phyloP scores from a whole-genome alignment of 2,329 filamentous ascomycete species.

The Hirsutella rhossiliensis region DNA sequence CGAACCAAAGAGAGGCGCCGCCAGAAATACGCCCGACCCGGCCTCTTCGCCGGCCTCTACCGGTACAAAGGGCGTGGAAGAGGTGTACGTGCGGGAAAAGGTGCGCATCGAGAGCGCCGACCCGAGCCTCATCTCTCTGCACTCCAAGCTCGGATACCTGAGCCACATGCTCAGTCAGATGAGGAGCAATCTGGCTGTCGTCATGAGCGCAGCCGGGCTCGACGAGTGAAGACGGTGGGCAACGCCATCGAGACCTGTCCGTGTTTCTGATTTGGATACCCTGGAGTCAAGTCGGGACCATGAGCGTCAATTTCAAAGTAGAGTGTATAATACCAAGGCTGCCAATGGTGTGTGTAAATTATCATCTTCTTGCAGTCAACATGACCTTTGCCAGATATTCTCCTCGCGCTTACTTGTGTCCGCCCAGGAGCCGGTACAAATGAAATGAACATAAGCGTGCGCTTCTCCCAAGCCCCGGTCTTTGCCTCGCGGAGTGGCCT shows the following conservation, averaged over 20 bases:
- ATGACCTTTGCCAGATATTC: too few relatives aligned
- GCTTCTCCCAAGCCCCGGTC: too few relatives aligned
- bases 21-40: slow-evolving; percentile 12
- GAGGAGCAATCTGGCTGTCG: slow-evolving; percentile 59
- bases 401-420: too few relatives aligned
- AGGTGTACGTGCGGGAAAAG: slow-evolving; percentile 84
- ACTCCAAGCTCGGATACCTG: slow-evolving; percentile 71
- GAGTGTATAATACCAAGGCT: too few relatives aligned
- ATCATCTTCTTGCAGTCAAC: too few relatives aligned
- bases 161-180: slow-evolving; percentile 60
- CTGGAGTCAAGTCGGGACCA: slow-evolving; percentile 3
- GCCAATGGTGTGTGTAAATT: too few relatives aligned
- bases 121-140: slow-evolving; percentile 70
- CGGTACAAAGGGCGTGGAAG: slow-evolving; percentile 20
- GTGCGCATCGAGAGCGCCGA: slow-evolving; percentile 81
- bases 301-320: neutral
- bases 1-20: slow-evolving; percentile 12
- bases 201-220: slow-evolving; percentile 55
- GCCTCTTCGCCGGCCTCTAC: slow-evolving; percentile 8
- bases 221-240: slow-evolving; percentile 3
- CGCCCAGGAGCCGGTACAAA: too few relatives aligned
- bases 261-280: slow-evolving; percentile 11
- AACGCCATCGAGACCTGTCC: neutral
- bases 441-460: too few relatives aligned
- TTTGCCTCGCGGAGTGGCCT: too few relatives aligned